These are phyloP conservation scores for Trypanosoma avium DNA, from an alignment of 208 protist species.

Conservation along the genomic window DNA sequence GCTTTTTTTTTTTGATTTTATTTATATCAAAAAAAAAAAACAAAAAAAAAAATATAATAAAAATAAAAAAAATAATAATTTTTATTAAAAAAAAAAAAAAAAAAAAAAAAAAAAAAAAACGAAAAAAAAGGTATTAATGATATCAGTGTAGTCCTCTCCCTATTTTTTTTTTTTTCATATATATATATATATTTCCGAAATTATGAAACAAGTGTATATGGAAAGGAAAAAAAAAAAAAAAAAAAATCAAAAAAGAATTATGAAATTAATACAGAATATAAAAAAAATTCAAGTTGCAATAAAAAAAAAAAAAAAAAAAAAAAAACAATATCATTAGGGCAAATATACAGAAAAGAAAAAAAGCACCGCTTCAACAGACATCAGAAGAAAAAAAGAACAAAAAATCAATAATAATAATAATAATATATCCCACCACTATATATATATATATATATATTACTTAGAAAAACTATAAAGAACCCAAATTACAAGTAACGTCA, in stretches of 20 bases:
- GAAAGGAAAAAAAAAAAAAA: no score
- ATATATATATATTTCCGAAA: no score
- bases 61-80: slow-evolving; percentile 2
- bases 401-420: no score
- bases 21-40: no score
- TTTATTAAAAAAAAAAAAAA: not conserved
- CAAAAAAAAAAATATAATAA: slow-evolving; percentile 19
- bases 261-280: not conserved
- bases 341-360: not conserved
- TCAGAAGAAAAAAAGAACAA: slow-evolving; percentile 2
- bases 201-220: no score
- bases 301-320: slow-evolving; percentile 4
- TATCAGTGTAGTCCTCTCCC: not conserved
- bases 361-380: no score
- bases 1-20: no score
- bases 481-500: slow-evolving; percentile 18
- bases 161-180: no score
- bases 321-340: not conserved
- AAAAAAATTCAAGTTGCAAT: no score
- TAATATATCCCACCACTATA: not conserved
- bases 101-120: slow-evolving; percentile 7
- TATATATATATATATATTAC: slow-evolving; percentile 3
- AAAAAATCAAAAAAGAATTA: slow-evolving; percentile 18
- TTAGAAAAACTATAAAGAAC: not conserved
- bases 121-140: not conserved